phyloP scores from a whole-genome alignment of 164 flowering plant genomes.

The Macadamia integrifolia region DNA sequence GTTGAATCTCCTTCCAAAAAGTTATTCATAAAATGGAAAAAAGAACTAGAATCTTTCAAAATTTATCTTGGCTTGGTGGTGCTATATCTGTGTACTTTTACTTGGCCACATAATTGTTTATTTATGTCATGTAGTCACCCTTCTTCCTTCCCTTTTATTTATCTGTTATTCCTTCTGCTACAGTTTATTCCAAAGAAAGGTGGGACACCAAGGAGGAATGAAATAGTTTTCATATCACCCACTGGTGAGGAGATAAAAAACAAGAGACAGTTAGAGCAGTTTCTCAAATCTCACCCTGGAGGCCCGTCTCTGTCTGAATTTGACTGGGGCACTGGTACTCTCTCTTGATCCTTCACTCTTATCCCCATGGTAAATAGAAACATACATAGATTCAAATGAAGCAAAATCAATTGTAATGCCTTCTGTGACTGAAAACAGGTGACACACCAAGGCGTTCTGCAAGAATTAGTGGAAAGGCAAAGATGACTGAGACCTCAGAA shows the following conservation, averaged over 20 bases:
- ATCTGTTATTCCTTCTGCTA: not conserved
- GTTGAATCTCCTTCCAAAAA: not conserved
- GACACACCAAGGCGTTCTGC: conserved; percentile 58
- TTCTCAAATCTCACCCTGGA: conserved; percentile 42
- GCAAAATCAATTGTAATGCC: not conserved
- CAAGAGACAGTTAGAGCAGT: conserved; percentile 36
- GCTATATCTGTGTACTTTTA: not conserved
- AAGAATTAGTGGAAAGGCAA: conserved; percentile 40
- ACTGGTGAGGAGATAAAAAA: conserved; percentile 49
- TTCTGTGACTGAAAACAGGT: conserved; percentile 25
- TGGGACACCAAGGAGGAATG: conserved; percentile 32
- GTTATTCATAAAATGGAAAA: not conserved
- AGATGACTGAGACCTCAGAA: conserved; percentile 36
- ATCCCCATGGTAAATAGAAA: not conserved
- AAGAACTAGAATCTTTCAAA: too few species aligned
- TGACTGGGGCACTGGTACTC: conserved; percentile 47
- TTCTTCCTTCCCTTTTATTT: not conserved
- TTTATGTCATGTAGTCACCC: not conserved
- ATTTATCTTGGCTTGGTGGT: not conserved
- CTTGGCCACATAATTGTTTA: not conserved
- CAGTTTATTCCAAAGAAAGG: conserved; percentile 39
- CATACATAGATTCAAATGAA: not conserved
- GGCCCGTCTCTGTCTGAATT: conserved; percentile 39
- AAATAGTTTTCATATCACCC: conserved; percentile 38
- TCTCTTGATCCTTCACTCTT: not conserved